Evolutionary conservation across 2,329 filamentous ascomycete genomes (phyloP).

Genomic region (Trichoderma citrinoviride): DNA sequence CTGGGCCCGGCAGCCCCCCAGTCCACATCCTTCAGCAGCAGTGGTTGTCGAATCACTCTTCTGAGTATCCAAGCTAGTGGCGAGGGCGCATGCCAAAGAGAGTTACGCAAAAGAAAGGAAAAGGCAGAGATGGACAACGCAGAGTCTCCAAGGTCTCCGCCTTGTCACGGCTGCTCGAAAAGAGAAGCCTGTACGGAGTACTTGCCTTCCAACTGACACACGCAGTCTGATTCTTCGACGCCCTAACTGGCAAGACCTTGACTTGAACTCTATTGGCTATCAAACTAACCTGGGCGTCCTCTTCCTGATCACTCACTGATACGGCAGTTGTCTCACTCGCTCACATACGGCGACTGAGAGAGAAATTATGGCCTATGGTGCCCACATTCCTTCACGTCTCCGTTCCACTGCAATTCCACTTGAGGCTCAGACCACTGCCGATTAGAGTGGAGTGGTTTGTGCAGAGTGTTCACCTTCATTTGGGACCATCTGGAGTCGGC

Average conservation of each 20-base stretch:
- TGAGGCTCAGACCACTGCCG: neutral
- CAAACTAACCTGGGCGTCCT: neutral
- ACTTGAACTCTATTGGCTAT: constrained; percentile 17
- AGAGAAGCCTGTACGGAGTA: neutral
- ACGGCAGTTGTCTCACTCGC: constrained; percentile 32
- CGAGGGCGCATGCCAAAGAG: neutral
- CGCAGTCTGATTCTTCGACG: constrained; percentile 2
- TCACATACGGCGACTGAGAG: constrained; percentile 27
- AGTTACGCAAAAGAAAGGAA: neutral
- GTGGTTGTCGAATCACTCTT: neutral
- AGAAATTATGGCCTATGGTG: constrained; percentile 26
- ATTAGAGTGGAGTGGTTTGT: constrained; percentile 6
- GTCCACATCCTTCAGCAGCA: neutral
- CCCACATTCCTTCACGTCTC: constrained; percentile 22
- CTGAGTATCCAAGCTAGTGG: neutral
- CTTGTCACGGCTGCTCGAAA: neutral
- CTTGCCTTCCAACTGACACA: neutral
- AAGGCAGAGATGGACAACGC: neutral
- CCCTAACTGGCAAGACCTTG: constrained; percentile 1
- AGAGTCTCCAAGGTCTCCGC: neutral
- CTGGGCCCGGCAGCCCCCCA: neutral
- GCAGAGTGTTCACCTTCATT: neutral
- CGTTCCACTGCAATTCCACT: constrained; percentile 19
- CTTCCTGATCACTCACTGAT: constrained; percentile 18
- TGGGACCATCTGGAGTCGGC: neutral